phyloP scores from a whole-genome alignment of 495 filamentous ascomycete genomes.

The Clavariopsis aquatica region DNA sequence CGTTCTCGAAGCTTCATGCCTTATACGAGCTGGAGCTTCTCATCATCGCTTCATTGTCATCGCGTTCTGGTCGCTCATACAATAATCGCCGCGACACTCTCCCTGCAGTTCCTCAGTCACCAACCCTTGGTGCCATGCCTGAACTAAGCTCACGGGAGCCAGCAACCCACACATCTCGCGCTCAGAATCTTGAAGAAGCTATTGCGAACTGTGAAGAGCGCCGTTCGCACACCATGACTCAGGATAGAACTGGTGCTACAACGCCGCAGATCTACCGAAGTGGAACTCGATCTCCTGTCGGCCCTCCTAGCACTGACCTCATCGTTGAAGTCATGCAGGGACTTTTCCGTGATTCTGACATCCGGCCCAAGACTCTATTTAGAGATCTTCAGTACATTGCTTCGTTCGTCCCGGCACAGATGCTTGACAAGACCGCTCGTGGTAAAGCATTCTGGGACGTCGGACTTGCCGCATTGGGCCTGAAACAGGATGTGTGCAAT shows the following conservation, averaged over 20 bases:
- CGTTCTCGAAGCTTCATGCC: constrained; percentile 79
- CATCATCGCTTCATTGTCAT: constrained; percentile 72
- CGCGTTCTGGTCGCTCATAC: constrained; percentile 42
- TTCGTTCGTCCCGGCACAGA: constrained; percentile 78
- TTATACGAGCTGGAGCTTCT: constrained; percentile 80
- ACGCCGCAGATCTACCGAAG: constrained; percentile 27
- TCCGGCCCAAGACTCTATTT: constrained; percentile 88
- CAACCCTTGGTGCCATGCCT: constrained; percentile 40
- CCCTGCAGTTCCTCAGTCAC: constrained; percentile 43
- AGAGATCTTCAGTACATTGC: constrained; percentile 95
- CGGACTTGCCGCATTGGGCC: constrained; percentile 77
- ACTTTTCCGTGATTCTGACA: constrained; percentile 72
- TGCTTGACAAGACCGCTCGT: constrained; percentile 80
- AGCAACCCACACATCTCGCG: constrained; percentile 38
- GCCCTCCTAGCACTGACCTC: constrained; percentile 59
- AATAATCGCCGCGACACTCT: constrained; percentile 39
- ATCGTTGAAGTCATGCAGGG: constrained; percentile 77
- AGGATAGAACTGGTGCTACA: constrained; percentile 40
- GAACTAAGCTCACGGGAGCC: constrained; percentile 43
- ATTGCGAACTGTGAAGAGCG: constrained; percentile 71
- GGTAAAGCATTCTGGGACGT: constrained; percentile 96
- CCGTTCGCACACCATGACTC: constrained; percentile 55
- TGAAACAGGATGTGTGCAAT: constrained; percentile 87
- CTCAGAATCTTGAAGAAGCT: constrained; percentile 59
- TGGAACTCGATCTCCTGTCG: constrained; percentile 35